Conservation (phyloP, 257 asterid species). For the Mentha longifolia region DNA sequence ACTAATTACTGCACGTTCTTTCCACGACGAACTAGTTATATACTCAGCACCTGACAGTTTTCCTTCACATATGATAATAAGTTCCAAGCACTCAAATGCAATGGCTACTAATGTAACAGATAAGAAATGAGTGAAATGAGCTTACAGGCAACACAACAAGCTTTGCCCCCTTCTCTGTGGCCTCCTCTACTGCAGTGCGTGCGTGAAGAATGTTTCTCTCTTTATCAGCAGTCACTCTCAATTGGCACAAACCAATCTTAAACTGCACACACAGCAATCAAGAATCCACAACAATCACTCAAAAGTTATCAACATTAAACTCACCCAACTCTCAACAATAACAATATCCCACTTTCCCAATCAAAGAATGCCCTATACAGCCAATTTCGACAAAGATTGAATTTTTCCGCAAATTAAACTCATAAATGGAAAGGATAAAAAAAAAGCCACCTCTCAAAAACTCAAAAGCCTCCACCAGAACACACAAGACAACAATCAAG, state of each 20-base stretch:
- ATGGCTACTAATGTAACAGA: not conserved
- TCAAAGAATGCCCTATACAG: not conserved
- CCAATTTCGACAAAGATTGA: not conserved
- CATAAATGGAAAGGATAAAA: not conserved
- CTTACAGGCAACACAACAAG: slow-evolving; percentile 90
- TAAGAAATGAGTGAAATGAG: slow-evolving; percentile 16
- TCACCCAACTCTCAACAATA: not conserved
- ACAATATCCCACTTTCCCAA: not conserved
- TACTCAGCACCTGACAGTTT: not conserved
- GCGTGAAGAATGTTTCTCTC: slow-evolving; percentile 79
- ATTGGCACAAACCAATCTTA: slow-evolving; percentile 83
- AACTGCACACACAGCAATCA: slow-evolving; percentile 54
- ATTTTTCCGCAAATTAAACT: slow-evolving; percentile 9
- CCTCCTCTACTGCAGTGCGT: slow-evolving; percentile 75
- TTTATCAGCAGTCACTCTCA: slow-evolving; percentile 84
- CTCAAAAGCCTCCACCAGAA: slow-evolving; percentile 14
- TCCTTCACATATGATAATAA: not conserved
- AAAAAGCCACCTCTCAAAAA: slow-evolving; percentile 9
- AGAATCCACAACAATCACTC: not conserved
- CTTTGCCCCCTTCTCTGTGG: slow-evolving; percentile 81
- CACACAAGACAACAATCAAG: slow-evolving; percentile 13
- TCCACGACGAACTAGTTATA: not conserved
- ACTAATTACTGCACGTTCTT: slow-evolving; percentile 2
- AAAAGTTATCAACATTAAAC: not conserved
- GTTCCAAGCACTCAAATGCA: not conserved